Base-by-base conservation (phyloP, 352 stramenopile genomes). In the Phytopythium mirpurense region DNA sequence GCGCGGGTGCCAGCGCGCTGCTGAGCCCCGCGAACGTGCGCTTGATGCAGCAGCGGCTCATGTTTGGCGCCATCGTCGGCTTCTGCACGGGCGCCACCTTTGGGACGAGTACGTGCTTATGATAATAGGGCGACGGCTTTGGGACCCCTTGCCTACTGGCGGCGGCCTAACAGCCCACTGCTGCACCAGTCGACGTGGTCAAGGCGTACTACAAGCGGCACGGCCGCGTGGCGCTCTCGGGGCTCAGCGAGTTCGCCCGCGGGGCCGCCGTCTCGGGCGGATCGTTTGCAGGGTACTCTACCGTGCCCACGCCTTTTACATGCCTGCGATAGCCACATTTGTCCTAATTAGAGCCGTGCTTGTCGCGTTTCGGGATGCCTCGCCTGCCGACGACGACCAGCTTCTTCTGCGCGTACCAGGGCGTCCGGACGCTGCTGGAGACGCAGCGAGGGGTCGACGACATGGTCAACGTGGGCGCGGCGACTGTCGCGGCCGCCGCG, bases 361-460 rank as follows among this genome's bases (percentile, higher is more conserved):
- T n/a, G n/a, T n/a, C n/a, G n/a, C n/a, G n/a, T n/a, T n/a, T n/a
- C n/a, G n/a, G n/a, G n/a, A n/a, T n/a, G n/a, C n/a, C n/a, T n/a
- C n/a, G n/a, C n/a, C n/a, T n/a, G n/a, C n/a, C n/a, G n/a, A n/a
- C n/a, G n/a, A n/a, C n/a, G n/a, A n/a, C n/a, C 27, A 89, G 78
- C 10, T 92, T 92, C 57, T 92, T 92, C 73, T 70, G 86, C 27
- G 55, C 71, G 50, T 92, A 90, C 60, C 81, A 86, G 52, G 81
- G 81, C 31, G 62, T 86, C 23, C 89, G 89, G 70, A 88, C 78
- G 36, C 71, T 74, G 27, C 54, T 92, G 40, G 67, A 86, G 40
- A 74, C 76, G 18, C 72, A 88, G 54, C 68, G 79, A 8, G 60
- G 62, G 3, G 58, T 78, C 19, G 73, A 89, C 21, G 77, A 92